Percentiles rank a stretch among this genome's conserved stretches.
These are phyloP conservation scores for Daedaleopsis sinensis DNA, from an alignment of 768 basidiomycete species.

Conservation along the genomic window DNA sequence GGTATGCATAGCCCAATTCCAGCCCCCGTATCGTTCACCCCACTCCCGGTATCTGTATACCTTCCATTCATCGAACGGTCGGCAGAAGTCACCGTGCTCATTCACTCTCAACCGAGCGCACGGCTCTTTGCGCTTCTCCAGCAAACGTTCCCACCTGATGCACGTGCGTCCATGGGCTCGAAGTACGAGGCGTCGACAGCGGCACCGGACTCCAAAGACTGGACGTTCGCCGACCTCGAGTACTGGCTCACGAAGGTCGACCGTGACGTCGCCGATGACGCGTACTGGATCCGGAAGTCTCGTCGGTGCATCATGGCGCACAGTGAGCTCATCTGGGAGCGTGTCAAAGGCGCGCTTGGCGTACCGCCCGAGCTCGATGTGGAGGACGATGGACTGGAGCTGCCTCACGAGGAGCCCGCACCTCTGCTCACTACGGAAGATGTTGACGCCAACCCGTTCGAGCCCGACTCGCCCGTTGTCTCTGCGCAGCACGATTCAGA, in stretches of 20 bases:
- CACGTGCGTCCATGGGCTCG: slow-evolving; percentile 30
- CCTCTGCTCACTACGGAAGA: slow-evolving; percentile 12
- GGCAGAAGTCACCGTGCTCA: slow-evolving; percentile 69
- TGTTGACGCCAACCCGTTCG: slow-evolving; percentile 25
- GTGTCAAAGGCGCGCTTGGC: slow-evolving; percentile 84
- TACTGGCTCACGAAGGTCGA: slow-evolving; percentile 67
- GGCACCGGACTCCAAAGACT: slow-evolving; percentile 56
- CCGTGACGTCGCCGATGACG: slow-evolving; percentile 66
- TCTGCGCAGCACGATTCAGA: not conserved
- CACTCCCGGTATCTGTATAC: slow-evolving; percentile 73
- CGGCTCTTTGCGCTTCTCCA: slow-evolving; percentile 74
- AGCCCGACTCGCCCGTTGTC: slow-evolving; percentile 26
- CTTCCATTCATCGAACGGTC: slow-evolving; percentile 89
- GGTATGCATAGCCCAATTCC: slow-evolving; percentile 23
- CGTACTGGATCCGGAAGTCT: slow-evolving; percentile 70
- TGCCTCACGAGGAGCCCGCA: not conserved
- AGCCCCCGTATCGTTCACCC: slow-evolving; percentile 67
- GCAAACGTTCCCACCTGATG: slow-evolving; percentile 59
- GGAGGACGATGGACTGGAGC: slow-evolving; percentile 40
- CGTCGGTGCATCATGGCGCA: slow-evolving; percentile 77
- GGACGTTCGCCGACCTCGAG: slow-evolving; percentile 74
- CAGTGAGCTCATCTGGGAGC: slow-evolving; percentile 90
- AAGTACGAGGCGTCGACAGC: slow-evolving; percentile 30
- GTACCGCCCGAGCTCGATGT: slow-evolving; percentile 84
- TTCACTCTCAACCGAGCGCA: slow-evolving; percentile 64